Base-by-base conservation (phyloP, 2,329 filamentous ascomycete species). In the Colletotrichum eremochloae region DNA sequence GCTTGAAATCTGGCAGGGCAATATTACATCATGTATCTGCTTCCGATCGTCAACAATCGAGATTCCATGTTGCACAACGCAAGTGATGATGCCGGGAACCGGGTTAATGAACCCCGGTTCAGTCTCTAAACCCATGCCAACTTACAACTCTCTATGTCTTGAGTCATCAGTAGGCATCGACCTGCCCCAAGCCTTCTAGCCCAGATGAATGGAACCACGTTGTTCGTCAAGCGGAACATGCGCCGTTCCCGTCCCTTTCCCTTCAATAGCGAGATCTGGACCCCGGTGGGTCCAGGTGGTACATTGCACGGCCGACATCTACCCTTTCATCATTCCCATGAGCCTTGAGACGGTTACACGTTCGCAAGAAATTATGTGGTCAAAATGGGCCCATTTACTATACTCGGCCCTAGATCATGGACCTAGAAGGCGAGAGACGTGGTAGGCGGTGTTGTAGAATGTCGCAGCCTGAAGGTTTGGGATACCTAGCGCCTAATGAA, bases 181-280 rank as follows among this genome's bases (percentile, higher is more conserved):
- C 61, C 70, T 72, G 70, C 61, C 50, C 61, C 60, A 68, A 67
- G 63, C 71, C 68, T 73, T 53, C 18, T 20, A 20, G 40, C 61
- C 70, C 70, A 70, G 60, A 61, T 24, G 20, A 61, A 50, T 65
- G 70, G 70, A 69, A 72, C 70, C 70, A 65, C 66, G 58, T 69
- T 70, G 67, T 60, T 53, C 36, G 52, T 52, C 52, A 69, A 63
- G 44, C 65, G 29, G 56, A 31, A 56, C 38, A 31, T 67, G 48
- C 29, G 29, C 46, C 67, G 31, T 52, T 38, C 36, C 29, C 11
- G 38, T 15, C 56, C 31, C 44, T 55, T 52, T 36, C 38, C 20
- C 5, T 33, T 55, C 42, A 48, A 61, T 69, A 63, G 42, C 42
- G 52, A 24, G 44, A 60, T 38, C 38, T 9, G 44, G 44, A 63